phyloP scores from a whole-genome alignment of 225 moss, liverwort and hornwort species.

The Bryum argenteum region DNA sequence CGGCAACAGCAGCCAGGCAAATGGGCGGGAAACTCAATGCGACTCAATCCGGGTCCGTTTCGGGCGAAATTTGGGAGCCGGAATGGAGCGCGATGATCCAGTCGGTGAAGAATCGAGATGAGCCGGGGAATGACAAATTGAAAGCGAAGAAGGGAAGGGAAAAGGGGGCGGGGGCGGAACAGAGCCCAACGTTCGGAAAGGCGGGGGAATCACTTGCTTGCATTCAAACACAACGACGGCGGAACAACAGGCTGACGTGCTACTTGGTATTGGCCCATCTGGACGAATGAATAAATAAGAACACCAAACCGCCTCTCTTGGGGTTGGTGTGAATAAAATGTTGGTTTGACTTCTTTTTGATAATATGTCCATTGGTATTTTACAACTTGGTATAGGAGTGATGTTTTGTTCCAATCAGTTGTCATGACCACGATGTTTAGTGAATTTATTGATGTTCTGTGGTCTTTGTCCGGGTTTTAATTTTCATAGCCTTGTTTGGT shows the following conservation, averaged over 20 bases:
- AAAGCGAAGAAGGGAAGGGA: background rate
- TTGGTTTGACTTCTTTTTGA: no score
- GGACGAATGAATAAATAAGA: background rate
- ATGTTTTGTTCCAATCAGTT: no score
- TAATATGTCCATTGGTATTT: no score
- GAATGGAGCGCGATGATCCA: background rate
- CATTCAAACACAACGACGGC: background rate
- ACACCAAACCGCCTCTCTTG: no score
- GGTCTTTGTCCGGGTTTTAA: no score
- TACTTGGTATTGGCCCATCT: background rate
- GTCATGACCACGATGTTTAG: no score
- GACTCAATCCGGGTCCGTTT: background rate
- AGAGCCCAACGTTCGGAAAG: background rate
- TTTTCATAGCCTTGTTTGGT: no score
- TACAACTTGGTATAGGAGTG: no score
- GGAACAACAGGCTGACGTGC: background rate
- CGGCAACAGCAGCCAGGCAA: background rate
- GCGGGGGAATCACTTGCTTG: background rate
- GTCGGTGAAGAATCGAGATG: conserved; percentile 2
- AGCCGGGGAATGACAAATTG: background rate
- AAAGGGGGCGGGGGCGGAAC: background rate
- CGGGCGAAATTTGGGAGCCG: background rate
- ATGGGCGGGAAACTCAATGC: background rate
- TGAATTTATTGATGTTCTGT: no score
- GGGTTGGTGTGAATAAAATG: no score